A percentile compares a stretch with the other conserved stretches of the same genome.
Conservation (phyloP, 371 early-diverging fungal species). For the Mucor saturninus region DNA sequence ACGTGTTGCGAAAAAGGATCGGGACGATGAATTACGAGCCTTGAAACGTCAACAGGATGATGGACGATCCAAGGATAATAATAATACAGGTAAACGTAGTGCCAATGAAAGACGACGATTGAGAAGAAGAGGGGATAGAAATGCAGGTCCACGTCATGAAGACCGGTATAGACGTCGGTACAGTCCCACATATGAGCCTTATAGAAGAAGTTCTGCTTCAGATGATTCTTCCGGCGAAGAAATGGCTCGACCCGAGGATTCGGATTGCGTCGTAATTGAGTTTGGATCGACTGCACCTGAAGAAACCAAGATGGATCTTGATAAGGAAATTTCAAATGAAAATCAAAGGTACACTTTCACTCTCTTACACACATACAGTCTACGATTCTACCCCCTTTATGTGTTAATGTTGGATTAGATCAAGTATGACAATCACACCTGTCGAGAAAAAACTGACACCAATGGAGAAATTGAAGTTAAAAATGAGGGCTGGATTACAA, state of each 20-base stretch:
- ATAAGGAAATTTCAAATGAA: constrained; percentile 4
- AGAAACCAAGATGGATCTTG: constrained; percentile 11
- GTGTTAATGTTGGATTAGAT: neutral
- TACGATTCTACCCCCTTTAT: neutral
- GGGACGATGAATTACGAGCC: constrained; percentile 46
- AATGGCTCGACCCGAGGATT: constrained; percentile 2
- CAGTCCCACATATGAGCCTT: constrained; percentile 48
- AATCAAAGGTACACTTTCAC: neutral
- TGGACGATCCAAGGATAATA: constrained; percentile 21
- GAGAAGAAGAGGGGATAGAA: constrained; percentile 7
- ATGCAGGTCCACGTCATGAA: neutral
- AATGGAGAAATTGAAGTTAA: constrained; percentile 55
- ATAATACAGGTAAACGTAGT: constrained; percentile 9
- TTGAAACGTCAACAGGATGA: constrained; percentile 30
- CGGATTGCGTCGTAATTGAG: constrained; percentile 38
- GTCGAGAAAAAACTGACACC: constrained; percentile 50
- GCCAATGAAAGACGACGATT: constrained; percentile 15
- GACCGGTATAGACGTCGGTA: constrained; percentile 32
- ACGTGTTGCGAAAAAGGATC: constrained; percentile 48
- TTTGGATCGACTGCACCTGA: constrained; percentile 33
- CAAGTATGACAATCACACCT: neutral
- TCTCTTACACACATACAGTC: neutral
- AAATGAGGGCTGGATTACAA: constrained; percentile 54
- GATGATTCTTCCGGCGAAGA: constrained; percentile 36
- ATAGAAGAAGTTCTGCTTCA: constrained; percentile 31